A percentile compares a stretch with the other conserved stretches of the same genome.
Evolutionary conservation across 2,329 filamentous ascomycete species (phyloP).

Genomic region (Cryphonectria carpinicola): DNA sequence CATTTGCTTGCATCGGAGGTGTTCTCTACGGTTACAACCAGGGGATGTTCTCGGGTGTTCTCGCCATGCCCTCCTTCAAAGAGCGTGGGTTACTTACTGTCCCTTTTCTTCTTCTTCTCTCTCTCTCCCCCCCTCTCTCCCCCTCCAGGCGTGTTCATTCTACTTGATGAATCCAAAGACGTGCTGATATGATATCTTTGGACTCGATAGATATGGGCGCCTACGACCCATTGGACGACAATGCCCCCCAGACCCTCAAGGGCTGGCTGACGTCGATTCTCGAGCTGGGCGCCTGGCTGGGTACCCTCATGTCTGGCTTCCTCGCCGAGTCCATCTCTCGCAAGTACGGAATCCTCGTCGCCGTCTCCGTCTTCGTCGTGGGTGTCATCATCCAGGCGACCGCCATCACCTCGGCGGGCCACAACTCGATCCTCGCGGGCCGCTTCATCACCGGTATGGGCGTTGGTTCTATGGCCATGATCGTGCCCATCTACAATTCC

Average conservation of each 20-base stretch:
- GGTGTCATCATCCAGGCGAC: constrained; percentile 72
- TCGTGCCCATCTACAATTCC: constrained; percentile 53
- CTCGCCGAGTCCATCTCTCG: constrained; percentile 71
- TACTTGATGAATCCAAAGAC: background rate
- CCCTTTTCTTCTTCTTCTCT: background rate
- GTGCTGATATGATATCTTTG: background rate
- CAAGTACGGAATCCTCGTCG: constrained; percentile 71
- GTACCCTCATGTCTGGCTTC: constrained; percentile 70
- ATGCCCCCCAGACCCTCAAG: constrained; percentile 56
- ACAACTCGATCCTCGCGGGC: constrained; percentile 34
- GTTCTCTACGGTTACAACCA: constrained; percentile 74
- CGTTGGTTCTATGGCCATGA: constrained; percentile 70
- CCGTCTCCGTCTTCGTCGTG: constrained; percentile 68
- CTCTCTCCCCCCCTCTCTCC: background rate
- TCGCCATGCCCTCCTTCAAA: constrained; percentile 60
- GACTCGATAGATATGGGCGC: constrained; percentile 55
- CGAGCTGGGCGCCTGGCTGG: constrained; percentile 78
- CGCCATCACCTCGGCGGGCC: constrained; percentile 58
- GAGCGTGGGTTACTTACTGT: constrained; percentile 43
- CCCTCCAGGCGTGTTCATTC: no score
- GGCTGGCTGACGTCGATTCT: constrained; percentile 70
- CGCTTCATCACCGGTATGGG: constrained; percentile 60
- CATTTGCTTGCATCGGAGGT: constrained; percentile 66
- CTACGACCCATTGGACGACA: constrained; percentile 50
- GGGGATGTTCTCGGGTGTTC: constrained; percentile 74